Conservation (phyloP, 495 filamentous ascomycete genomes). For the Neurospora intermedia region DNA sequence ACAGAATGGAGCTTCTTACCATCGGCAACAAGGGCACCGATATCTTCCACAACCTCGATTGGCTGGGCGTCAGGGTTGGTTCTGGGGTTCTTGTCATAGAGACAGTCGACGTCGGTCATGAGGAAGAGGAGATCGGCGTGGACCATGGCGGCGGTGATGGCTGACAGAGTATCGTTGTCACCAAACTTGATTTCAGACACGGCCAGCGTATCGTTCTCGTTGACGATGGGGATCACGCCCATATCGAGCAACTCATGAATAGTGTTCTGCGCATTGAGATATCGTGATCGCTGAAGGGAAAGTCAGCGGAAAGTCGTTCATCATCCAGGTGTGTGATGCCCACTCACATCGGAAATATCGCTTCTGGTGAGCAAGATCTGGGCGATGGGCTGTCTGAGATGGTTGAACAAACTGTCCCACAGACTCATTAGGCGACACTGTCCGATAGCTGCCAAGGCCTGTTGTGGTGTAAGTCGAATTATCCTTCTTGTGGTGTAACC, state of each 20-base stretch:
- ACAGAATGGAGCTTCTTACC: conserved; percentile 25
- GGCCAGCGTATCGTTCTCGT: conserved; percentile 94
- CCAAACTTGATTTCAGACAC: conserved; percentile 99
- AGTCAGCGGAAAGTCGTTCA: not conserved
- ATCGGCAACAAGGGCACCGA: conserved; percentile 73
- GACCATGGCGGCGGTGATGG: conserved; percentile 94
- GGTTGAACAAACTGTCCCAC: conserved; percentile 85
- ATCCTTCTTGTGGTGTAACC: not conserved
- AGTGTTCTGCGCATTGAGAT: conserved; percentile 92
- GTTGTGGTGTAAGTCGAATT: not conserved
- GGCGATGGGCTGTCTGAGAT: conserved; percentile 79
- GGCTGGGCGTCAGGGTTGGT: conserved; percentile 73
- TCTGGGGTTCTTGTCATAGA: conserved; percentile 92
- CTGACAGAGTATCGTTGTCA: conserved; percentile 94
- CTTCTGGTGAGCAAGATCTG: conserved; percentile 94
- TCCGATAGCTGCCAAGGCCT: conserved; percentile 91
- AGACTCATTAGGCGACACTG: conserved; percentile 93
- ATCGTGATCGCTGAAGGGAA: conserved; percentile 64
- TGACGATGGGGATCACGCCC: conserved; percentile 96
- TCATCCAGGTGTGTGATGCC: not conserved
- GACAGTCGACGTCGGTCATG: conserved; percentile 97
- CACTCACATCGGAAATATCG: conserved; percentile 83
- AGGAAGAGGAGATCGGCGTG: conserved; percentile 94
- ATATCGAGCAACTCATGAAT: conserved; percentile 81
- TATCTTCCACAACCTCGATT: conserved; percentile 90